These are phyloP conservation scores for Chaetomium cochliodes DNA, from an alignment of 495 filamentous ascomycete genomes.

Conservation along the genomic window DNA sequence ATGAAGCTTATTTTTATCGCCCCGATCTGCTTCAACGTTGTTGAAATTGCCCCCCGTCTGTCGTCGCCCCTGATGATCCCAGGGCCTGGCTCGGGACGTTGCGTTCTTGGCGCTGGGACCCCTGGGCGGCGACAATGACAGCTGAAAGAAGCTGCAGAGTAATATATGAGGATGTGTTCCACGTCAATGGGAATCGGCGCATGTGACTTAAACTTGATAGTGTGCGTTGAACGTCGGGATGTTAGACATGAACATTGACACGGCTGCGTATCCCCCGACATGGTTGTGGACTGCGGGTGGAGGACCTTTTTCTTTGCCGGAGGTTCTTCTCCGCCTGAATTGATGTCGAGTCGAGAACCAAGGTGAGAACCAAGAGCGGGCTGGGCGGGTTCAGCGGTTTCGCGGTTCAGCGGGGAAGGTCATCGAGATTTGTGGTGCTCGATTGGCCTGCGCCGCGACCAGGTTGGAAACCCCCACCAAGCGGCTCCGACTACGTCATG, in stretches of 20 bases:
- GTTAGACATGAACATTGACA: too few species aligned
- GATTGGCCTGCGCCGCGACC: conserved; percentile 16
- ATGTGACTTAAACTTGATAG: too few species aligned
- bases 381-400: too few species aligned
- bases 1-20: conserved; percentile 8
- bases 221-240: too few species aligned
- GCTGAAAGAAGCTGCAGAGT: neutral
- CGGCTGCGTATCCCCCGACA: too few species aligned
- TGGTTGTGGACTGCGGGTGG: neutral
- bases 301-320: neutral
- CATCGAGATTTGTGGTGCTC: conserved; percentile 7
- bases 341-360: too few species aligned
- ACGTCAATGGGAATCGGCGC: too few species aligned
- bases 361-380: too few species aligned
- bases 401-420: too few species aligned
- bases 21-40: neutral
- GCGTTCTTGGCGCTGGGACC: neutral
- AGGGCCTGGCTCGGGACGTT: conserved; percentile 8
- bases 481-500: conserved; percentile 31
- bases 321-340: neutral
- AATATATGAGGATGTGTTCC: too few species aligned
- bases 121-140: neutral
- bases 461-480: conserved; percentile 26
- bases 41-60: neutral
- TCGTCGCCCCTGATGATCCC: conserved; percentile 14